A percentile compares a stretch with the other conserved stretches of the same genome.
These are phyloP conservation scores for Alternaria burnsii DNA, from an alignment of 2,329 filamentous ascomycete genomes.

Conservation along the genomic window DNA sequence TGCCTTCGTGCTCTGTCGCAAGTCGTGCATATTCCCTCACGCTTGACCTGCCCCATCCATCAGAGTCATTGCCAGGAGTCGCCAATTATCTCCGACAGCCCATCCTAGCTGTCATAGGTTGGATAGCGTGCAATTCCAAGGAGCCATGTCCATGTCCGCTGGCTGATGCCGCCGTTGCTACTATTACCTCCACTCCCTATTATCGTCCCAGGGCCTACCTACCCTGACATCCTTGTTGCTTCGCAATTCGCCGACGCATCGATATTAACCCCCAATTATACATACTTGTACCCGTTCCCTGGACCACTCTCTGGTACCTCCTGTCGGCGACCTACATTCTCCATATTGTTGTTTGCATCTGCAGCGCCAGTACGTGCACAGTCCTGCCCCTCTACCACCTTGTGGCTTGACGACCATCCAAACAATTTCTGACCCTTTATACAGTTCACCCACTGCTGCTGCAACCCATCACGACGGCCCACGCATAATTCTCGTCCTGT, in stretches of 20 bases:
- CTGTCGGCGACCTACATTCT: constrained; percentile 24
- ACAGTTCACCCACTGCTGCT: constrained; percentile 13
- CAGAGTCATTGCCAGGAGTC: constrained; percentile 23
- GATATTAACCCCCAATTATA: constrained; percentile 33
- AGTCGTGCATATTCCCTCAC: constrained; percentile 36
- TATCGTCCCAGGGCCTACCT: constrained; percentile 37
- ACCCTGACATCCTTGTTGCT: constrained; percentile 33
- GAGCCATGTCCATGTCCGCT: constrained; percentile 39
- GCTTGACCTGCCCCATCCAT: constrained; percentile 37
- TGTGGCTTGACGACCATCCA: constrained; percentile 11
- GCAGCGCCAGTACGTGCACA: constrained; percentile 27
- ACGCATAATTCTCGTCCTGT: constrained; percentile 6
- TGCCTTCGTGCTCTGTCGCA: constrained; percentile 31
- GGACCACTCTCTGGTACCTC: constrained; percentile 30
- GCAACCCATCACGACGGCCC: constrained; percentile 8
- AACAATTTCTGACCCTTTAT: constrained; percentile 9
- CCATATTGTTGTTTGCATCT: constrained; percentile 19
- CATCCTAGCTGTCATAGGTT: constrained; percentile 23
- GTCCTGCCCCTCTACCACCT: constrained; percentile 13
- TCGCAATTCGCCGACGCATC: constrained; percentile 38
- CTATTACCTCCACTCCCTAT: constrained; percentile 34
- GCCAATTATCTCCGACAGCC: constrained; percentile 34
- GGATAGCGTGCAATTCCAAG: constrained; percentile 34
- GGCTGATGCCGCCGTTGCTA: constrained; percentile 40
- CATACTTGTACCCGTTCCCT: constrained; percentile 24